Base-by-base conservation (phyloP, 148 eudicot species). In the Nepenthes gracilis region DNA sequence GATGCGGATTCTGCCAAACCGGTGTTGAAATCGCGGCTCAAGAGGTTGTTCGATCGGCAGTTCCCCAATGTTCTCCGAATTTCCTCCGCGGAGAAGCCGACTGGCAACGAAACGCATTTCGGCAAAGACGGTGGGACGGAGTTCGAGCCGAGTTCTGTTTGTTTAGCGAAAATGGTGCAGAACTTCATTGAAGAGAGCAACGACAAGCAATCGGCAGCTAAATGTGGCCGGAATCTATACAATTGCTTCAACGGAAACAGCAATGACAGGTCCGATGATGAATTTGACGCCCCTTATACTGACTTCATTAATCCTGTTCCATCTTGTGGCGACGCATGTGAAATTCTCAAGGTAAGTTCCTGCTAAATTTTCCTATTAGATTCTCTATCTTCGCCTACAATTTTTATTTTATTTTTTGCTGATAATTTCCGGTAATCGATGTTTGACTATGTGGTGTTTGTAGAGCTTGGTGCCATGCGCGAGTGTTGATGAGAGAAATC, bases 161-260 rank as follows among this genome's bases (percentile, higher is more conserved):
- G 98, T 54, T 71, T 92, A 43, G 91, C 83, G 10, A 88, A 86
- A 32, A 88, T 92, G 96, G 98, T 92, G 15, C 78, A 81, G 83
- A 92, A 81, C 76, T 92, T 85, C 62, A 78, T 92, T 2, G 96
- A 92, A 55, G 91, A 88, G 43, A 77, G 69, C 54, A 79, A 72
- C 60, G 86, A 88, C 52, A 81, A 77, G 58, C 81, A 72, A 43
- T 60, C 74, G 14, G 60, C 53, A 0, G 53, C 54, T 14, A 73
- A 69, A 71, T 80, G 90, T 35, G 77, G 79, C 2, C 64, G 80
- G 33, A 75, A 73, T 52, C 68, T 80, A 2, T 88, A 94, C 67
- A 80, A 82, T 61, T 90, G 97, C 76, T 83, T 87, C 54, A 85
- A 83, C 58, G 83, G 86, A 32, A 83, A 78, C 68, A 69, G 72